Evolutionary conservation across 2,329 filamentous ascomycete genomes (phyloP).

Genomic region (Aspergillus flavus): DNA sequence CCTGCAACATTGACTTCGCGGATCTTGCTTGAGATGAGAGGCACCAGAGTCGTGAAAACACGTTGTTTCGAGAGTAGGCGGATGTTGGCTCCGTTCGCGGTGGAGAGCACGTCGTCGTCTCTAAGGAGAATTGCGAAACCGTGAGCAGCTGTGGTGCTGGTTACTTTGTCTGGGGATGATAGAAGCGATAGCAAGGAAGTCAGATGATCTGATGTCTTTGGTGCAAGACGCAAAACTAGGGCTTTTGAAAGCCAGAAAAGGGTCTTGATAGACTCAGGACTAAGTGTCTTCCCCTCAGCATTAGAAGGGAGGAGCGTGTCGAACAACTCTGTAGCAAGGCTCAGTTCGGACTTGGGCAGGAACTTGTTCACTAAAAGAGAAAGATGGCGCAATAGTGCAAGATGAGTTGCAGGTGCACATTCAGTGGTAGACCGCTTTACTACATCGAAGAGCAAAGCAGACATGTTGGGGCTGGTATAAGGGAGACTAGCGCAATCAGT

Average conservation of each 20-base stretch:
- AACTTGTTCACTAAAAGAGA: slow-evolving; percentile 47
- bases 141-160: slow-evolving; percentile 56
- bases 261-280: slow-evolving; percentile 52
- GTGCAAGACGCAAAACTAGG: slow-evolving; percentile 57
- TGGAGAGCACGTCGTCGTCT: slow-evolving; percentile 62
- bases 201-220: slow-evolving; percentile 54
- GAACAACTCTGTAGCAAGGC: slow-evolving; percentile 34
- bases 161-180: slow-evolving; percentile 46
- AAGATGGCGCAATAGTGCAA: slow-evolving; percentile 46
- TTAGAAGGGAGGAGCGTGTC: slow-evolving; percentile 32
- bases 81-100: slow-evolving; percentile 63
- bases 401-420: slow-evolving; percentile 38
- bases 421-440: slow-evolving; percentile 36
- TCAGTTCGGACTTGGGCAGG: slow-evolving; percentile 37
- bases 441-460: slow-evolving; percentile 39
- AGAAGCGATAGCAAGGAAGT: slow-evolving; percentile 51
- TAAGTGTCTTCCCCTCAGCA: slow-evolving; percentile 26
- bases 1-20: slow-evolving; percentile 41
- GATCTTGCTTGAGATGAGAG: slow-evolving; percentile 58
- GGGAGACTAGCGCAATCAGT: slow-evolving; percentile 39
- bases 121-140: slow-evolving; percentile 63
- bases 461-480: slow-evolving; percentile 34
- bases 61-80: slow-evolving; percentile 66
- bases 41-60: slow-evolving; percentile 62
- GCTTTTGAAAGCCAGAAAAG: slow-evolving; percentile 65